Evolutionary conservation across 1,139 yeast species (phyloP).

Genomic region (Meyerozyma athensensis): DNA sequence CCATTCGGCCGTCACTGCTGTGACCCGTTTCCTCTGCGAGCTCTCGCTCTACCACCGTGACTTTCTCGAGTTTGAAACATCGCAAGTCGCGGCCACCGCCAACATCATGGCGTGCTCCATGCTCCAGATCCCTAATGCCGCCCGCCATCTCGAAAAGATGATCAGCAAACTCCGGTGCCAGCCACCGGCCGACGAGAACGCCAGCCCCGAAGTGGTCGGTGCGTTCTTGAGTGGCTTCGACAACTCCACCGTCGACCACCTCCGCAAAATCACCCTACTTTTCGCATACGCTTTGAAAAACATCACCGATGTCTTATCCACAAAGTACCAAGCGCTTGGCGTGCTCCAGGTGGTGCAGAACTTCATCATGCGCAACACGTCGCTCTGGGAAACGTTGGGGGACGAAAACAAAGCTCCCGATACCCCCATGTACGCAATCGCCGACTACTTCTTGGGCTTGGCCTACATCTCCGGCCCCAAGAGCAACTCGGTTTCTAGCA

Average conservation of each 20-base stretch:
- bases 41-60: conserved; percentile 67
- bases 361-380: conserved; percentile 5
- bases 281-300: conserved; percentile 41
- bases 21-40: conserved; percentile 70
- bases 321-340: conserved; percentile 46
- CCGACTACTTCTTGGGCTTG: conserved; percentile 2
- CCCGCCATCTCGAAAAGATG: conserved; percentile 24
- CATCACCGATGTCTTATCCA: conserved; percentile 52
- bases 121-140: conserved; percentile 40
- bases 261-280: conserved; percentile 43
- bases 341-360: conserved; percentile 32
- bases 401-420: neutral
- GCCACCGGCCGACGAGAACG: conserved; percentile 27
- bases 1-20: conserved; percentile 50
- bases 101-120: conserved; percentile 70
- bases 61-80: conserved; percentile 57
- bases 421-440: neutral
- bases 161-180: conserved; percentile 11
- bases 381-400: neutral
- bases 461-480: conserved; percentile 1
- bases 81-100: conserved; percentile 65
- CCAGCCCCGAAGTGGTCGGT: conserved; percentile 37
- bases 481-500: conserved; percentile 1
- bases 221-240: conserved; percentile 54
- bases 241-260: conserved; percentile 31